Conservation (phyloP, 78 protist genomes). For the Dictyostelium firmibasis region DNA sequence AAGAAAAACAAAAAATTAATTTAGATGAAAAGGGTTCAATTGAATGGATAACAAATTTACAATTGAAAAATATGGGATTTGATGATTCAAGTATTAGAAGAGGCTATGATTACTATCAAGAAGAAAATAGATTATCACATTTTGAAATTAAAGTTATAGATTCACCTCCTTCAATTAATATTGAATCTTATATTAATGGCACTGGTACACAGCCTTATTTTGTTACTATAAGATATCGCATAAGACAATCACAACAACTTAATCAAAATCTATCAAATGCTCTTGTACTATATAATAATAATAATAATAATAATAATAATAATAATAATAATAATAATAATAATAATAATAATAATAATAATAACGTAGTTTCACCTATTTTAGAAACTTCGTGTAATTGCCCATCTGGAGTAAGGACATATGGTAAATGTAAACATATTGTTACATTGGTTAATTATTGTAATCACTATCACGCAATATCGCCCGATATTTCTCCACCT, state of each 20-base stretch:
- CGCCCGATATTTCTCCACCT: not conserved
- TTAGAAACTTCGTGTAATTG: constrained; percentile 31
- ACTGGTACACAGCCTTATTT: constrained; percentile 23
- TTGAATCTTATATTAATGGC: constrained; percentile 15
- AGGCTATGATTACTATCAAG: constrained; percentile 25
- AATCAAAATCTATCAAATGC: not conserved
- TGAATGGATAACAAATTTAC: not conserved
- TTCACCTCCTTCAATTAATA: constrained; percentile 3
- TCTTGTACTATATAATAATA: not conserved
- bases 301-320: not conserved
- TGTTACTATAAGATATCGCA: not conserved
- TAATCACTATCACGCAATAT: not conserved
- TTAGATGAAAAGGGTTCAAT: not conserved
- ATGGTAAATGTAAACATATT: constrained; percentile 65
- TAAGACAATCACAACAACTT: not conserved
- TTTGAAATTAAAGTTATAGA: not conserved
- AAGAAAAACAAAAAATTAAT: not conserved
- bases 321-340: no score
- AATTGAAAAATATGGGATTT: constrained; percentile 28
- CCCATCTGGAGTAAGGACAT: constrained; percentile 22
- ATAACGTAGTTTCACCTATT: constrained; percentile 6
- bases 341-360: no score
- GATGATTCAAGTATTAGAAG: constrained; percentile 15
- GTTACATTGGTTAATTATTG: constrained; percentile 21
- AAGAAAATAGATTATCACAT: not conserved